Evolutionary conservation across 2,329 filamentous ascomycete species (phyloP).

Genomic region (Ceratocystiopsis brevicomis): DNA sequence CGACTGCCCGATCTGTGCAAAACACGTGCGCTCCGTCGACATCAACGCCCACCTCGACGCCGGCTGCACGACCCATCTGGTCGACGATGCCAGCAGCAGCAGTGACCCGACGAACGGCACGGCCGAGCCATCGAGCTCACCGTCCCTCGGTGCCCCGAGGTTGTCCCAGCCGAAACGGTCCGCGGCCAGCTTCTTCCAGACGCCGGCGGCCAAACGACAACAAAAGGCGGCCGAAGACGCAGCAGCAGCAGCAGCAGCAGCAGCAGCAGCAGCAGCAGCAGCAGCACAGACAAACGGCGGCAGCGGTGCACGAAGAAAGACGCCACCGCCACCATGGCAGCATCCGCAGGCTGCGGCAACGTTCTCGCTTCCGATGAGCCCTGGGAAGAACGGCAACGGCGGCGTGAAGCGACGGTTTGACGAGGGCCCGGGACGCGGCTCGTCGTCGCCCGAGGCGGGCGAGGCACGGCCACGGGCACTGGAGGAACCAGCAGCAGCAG

Average conservation of each 20-base stretch:
- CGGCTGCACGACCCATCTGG: constrained; percentile 43
- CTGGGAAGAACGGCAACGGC: too few relatives aligned
- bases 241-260: background rate
- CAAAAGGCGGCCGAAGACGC: constrained; percentile 1
- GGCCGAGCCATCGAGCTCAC: constrained; percentile 12
- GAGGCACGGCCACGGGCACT: background rate
- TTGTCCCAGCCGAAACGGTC: constrained; percentile 29
- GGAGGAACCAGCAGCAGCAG: constrained; percentile 12
- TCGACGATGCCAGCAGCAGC: constrained; percentile 29
- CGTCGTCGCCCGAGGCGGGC: constrained; percentile 3
- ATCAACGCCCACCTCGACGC: constrained; percentile 92
- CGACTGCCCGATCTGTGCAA: constrained; percentile 65
- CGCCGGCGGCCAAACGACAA: constrained; percentile 37
- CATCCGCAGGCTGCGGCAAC: background rate
- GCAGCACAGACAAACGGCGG: constrained; percentile 16
- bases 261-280: background rate
- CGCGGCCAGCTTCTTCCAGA: constrained; percentile 40
- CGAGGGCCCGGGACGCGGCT: constrained; percentile 27
- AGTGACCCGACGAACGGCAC: constrained; percentile 16
- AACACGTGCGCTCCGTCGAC: constrained; percentile 47
- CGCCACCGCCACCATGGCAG: constrained; percentile 1
- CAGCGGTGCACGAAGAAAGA: constrained; percentile 9
- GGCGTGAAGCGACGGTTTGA: constrained; percentile 34
- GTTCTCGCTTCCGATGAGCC: constrained; percentile 2
- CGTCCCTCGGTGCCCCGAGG: constrained; percentile 12